phyloP scores from a whole-genome alignment of 2,329 filamentous ascomycete genomes.

The Microsporum ferrugineum region DNA sequence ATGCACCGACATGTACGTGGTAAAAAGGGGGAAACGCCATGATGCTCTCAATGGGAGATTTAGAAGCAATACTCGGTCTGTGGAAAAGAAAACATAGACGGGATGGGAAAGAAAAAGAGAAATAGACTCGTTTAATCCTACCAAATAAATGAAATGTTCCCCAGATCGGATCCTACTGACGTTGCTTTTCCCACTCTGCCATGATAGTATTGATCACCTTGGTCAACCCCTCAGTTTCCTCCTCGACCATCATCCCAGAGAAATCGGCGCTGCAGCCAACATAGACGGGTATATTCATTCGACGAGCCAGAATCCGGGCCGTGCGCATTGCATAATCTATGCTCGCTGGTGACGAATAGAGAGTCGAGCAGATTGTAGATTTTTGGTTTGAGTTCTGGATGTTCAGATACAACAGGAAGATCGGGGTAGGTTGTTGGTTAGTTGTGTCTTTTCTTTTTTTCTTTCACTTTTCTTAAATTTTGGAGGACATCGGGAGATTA shows the following conservation, averaged over 20 bases:
- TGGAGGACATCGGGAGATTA: background rate
- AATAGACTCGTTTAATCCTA: background rate
- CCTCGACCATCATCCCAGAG: conserved; percentile 69
- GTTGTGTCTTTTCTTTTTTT: background rate
- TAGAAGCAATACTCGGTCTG: background rate
- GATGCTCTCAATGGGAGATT: background rate
- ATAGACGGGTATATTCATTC: conserved; percentile 65
- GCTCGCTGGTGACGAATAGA: conserved; percentile 61
- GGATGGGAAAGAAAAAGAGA: background rate
- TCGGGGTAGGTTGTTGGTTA: background rate
- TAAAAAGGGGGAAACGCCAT: background rate
- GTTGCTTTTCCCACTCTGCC: conserved; percentile 32
- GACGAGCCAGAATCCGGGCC: conserved; percentile 70
- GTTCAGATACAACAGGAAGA: background rate
- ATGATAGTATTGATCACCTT: conserved; percentile 60
- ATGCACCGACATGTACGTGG: background rate
- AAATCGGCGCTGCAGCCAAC: conserved; percentile 81
- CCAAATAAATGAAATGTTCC: background rate
- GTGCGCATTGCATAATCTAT: conserved; percentile 79
- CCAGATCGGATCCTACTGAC: background rate
- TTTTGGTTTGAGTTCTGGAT: conserved; percentile 32
- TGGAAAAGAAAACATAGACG: background rate
- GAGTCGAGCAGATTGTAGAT: conserved; percentile 58
- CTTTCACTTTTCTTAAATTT: background rate
- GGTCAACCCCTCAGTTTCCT: conserved; percentile 84